Evolutionary conservation across 345 rosid genomes (phyloP).

Genomic region (Camelina neglecta): DNA sequence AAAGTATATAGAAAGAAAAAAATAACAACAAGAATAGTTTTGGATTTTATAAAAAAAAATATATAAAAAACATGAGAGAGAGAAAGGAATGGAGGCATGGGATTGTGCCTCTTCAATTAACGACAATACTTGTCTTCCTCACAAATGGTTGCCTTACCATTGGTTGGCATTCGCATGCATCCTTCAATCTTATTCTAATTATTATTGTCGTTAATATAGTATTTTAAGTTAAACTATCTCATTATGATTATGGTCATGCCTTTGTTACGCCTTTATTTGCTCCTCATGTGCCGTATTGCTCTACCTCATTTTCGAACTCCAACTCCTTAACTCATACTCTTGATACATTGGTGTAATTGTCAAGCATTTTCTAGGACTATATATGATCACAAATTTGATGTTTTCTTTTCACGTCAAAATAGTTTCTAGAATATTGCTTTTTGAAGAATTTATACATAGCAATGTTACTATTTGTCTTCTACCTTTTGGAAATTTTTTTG

Average conservation of each 20-base stretch:
- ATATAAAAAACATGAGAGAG: slow-evolving; percentile 13
- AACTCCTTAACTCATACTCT: neutral
- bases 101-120: slow-evolving; percentile 53
- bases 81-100: slow-evolving; percentile 43
- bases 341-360: neutral
- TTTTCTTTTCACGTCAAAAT: neutral
- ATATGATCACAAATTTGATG: neutral
- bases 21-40: neutral
- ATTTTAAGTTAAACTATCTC: slow-evolving; percentile 13
- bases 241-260: slow-evolving; percentile 32
- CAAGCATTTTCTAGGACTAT: neutral
- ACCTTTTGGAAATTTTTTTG: neutral
- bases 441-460: neutral
- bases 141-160: slow-evolving; percentile 54
- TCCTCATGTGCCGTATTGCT: slow-evolving; percentile 26
- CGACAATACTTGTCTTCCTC: slow-evolving; percentile 60
- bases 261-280: slow-evolving; percentile 30
- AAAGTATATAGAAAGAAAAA: no score
- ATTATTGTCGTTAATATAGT: slow-evolving; percentile 38
- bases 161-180: slow-evolving; percentile 53
- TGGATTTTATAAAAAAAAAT: neutral
- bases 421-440: neutral
- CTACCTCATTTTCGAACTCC: slow-evolving; percentile 12
- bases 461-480: neutral
- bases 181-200: slow-evolving; percentile 25